Conservation (phyloP, 2,329 filamentous ascomycete genomes). For the Zasmidium cellare region DNA sequence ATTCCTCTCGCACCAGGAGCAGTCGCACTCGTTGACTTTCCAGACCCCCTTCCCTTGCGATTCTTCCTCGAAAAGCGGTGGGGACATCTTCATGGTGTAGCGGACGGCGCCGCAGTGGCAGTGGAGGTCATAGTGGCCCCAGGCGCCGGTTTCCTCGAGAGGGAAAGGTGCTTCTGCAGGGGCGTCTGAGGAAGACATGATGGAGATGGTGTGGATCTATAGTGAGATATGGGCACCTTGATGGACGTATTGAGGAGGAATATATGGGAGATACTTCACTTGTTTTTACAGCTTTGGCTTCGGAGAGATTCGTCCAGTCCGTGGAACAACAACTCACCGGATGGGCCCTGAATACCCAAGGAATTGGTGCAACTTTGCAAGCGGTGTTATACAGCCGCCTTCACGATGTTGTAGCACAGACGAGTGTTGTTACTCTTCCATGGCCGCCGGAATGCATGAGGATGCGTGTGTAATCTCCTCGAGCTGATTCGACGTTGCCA, state of each 20-base stretch:
- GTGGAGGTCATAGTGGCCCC: conserved; percentile 15
- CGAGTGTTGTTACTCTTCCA: neutral
- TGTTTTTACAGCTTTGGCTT: neutral
- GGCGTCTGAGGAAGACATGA: no score
- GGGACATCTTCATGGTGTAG: conserved; percentile 26
- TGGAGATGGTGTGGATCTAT: no score
- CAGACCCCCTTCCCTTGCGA: conserved; percentile 20
- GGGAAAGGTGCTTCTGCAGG: no score
- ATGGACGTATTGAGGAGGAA: no score
- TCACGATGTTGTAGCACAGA: neutral
- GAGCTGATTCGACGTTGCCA: neutral
- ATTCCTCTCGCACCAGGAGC: conserved; percentile 27
- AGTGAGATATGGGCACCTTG: no score
- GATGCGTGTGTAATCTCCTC: neutral
- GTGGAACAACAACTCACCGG: neutral
- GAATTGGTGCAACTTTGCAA: neutral
- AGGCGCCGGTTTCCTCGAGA: no score
- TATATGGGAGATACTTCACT: no score
- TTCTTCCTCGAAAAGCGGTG: conserved; percentile 21
- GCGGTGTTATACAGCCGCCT: neutral
- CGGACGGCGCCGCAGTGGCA: conserved; percentile 33
- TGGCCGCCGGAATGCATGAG: neutral
- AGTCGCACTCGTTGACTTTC: conserved; percentile 24
- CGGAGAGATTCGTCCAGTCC: neutral
- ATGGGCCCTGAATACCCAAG: neutral